These are phyloP conservation scores for Yueomyces sp. DNA, from an alignment of 1,139 yeast species.

Conservation along the genomic window DNA sequence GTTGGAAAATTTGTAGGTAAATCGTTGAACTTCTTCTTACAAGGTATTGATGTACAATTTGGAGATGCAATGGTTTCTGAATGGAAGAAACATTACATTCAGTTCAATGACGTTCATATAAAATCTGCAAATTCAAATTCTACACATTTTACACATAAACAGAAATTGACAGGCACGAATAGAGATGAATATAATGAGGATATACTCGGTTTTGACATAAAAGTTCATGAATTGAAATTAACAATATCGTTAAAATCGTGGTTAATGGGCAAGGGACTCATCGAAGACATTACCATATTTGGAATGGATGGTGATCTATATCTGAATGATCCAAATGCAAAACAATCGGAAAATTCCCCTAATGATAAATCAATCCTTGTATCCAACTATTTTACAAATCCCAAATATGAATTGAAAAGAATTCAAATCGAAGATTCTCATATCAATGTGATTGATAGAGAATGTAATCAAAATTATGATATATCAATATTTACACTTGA, in stretches of 20 bases:
- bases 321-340: conserved; percentile 15
- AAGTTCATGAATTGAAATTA: conserved; percentile 41
- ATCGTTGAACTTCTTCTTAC: conserved; percentile 22
- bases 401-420: conserved; percentile 36
- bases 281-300: conserved; percentile 46
- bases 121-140: conserved; percentile 21
- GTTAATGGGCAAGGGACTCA: conserved; percentile 56
- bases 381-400: conserved; percentile 18
- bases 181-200: conserved; percentile 2
- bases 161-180: background rate
- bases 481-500: conserved; percentile 54
- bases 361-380: background rate
- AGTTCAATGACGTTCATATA: conserved; percentile 40
- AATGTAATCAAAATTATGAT: conserved; percentile 27
- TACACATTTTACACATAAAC: conserved; percentile 4
- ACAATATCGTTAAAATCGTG: conserved; percentile 56
- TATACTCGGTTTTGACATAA: conserved; percentile 25
- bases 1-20: conserved; percentile 26
- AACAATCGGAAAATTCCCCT: background rate
- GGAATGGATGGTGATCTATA: conserved; percentile 42
- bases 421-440: conserved; percentile 46
- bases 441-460: conserved; percentile 31
- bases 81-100: conserved; percentile 46
- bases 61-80: conserved; percentile 36
- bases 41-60: conserved; percentile 28